Evolutionary conservation across 2,329 filamentous ascomycete species (phyloP).

Genomic region (Fusarium floridanum): DNA sequence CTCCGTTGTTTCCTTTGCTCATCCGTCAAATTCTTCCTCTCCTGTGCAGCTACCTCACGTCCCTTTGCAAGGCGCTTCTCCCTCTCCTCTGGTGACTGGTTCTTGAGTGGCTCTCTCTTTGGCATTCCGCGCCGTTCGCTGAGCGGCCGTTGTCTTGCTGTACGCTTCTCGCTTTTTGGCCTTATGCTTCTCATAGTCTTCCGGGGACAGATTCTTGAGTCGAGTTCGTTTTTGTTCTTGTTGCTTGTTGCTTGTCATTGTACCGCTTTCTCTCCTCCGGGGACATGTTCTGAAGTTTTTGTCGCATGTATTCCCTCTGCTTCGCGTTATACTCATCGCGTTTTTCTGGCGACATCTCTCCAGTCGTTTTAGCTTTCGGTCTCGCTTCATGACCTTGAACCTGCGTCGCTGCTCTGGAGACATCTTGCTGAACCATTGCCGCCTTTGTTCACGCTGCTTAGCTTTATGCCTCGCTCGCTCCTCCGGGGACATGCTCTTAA

Average conservation of each 20-base stretch:
- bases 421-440: not conserved
- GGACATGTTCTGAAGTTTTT: not conserved
- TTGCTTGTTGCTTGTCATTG: not conserved
- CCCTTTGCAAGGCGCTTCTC: not conserved
- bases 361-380: not conserved
- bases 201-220: not conserved
- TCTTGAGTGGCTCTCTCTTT: not conserved
- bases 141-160: not conserved
- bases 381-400: not conserved
- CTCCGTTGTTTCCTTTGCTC: not conserved
- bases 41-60: not conserved
- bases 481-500: not conserved
- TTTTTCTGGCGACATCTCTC: not conserved
- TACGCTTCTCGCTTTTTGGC: not conserved
- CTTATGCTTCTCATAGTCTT: not conserved
- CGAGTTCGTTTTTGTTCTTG: not conserved
- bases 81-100: not conserved
- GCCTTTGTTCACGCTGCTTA: not conserved
- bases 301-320: not conserved
- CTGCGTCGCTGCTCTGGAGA: not conserved
- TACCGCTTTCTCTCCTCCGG: not conserved
- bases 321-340: not conserved
- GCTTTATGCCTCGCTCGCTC: not conserved
- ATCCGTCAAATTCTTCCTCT: no score
- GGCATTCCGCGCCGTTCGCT: not conserved